phyloP scores from a whole-genome alignment of 164 flowering plant species.

The Kingdonia uniflora region DNA sequence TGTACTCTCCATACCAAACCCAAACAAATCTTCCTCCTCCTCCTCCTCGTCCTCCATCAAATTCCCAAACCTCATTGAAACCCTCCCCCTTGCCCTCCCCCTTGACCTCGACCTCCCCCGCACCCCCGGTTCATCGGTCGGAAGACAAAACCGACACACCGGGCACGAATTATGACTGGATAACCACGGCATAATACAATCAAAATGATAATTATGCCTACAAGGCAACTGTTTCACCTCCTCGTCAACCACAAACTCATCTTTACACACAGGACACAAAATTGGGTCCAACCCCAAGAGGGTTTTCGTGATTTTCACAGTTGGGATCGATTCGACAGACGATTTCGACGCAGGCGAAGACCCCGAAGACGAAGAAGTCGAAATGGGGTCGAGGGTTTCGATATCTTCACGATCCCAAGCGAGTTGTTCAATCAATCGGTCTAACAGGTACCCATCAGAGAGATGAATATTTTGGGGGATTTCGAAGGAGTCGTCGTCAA shows the following conservation, averaged over 20 bases:
- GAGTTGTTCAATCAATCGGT: no score
- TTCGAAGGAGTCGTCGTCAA: no score
- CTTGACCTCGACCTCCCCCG: slow-evolving; percentile 4
- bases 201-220: slow-evolving; percentile 47
- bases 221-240: slow-evolving; percentile 63
- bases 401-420: no score
- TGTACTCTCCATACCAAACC: slow-evolving; percentile 23
- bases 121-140: slow-evolving; percentile 15
- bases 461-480: no score
- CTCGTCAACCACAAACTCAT: slow-evolving; percentile 30
- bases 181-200: slow-evolving; percentile 69
- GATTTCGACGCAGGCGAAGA: no score
- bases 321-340: no score
- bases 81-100: neutral
- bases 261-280: slow-evolving; percentile 59
- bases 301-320: no score
- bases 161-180: slow-evolving; percentile 51
- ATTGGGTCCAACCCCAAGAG: no score
- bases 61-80: slow-evolving; percentile 22
- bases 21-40: slow-evolving; percentile 27
- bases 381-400: no score
- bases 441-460: no score
- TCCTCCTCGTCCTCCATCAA: slow-evolving; percentile 28
- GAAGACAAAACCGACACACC: slow-evolving; percentile 40
- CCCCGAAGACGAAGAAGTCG: no score